phyloP scores from a whole-genome alignment of 2,329 filamentous ascomycete species.

The Clarireedia hainanense region DNA sequence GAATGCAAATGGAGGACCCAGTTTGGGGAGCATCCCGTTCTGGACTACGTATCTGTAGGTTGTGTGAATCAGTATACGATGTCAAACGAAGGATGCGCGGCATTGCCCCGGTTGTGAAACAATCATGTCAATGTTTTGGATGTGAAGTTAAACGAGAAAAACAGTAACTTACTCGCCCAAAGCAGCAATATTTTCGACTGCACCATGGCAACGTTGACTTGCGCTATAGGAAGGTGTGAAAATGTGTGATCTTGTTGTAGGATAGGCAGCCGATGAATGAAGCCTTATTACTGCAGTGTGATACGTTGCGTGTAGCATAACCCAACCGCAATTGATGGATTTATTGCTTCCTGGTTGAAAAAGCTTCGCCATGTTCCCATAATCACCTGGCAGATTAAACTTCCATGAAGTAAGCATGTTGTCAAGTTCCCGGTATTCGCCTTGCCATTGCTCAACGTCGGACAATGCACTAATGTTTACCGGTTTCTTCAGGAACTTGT shows the following conservation, averaged over 20 bases:
- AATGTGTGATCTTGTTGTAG: slow-evolving; percentile 78
- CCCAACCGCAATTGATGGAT: slow-evolving; percentile 71
- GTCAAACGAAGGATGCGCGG: not conserved
- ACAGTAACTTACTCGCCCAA: slow-evolving; percentile 56
- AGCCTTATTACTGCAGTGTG: slow-evolving; percentile 85
- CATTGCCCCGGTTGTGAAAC: not conserved
- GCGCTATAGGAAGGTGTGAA: slow-evolving; percentile 86
- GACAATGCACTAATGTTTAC: slow-evolving; percentile 78
- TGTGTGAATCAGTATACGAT: not conserved
- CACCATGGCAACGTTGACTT: slow-evolving; percentile 71
- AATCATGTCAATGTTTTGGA: not conserved
- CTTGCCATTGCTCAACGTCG: slow-evolving; percentile 86
- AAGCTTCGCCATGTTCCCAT: slow-evolving; percentile 73
- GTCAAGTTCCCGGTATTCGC: slow-evolving; percentile 78
- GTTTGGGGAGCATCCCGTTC: slow-evolving; percentile 66
- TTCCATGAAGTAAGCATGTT: slow-evolving; percentile 76
- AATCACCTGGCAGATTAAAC: slow-evolving; percentile 72
- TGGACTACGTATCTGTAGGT: slow-evolving; percentile 47
- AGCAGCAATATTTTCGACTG: slow-evolving; percentile 74
- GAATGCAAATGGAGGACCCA: slow-evolving; percentile 87
- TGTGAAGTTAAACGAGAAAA: not conserved
- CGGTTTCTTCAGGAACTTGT: slow-evolving; percentile 80
- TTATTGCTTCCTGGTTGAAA: slow-evolving; percentile 64
- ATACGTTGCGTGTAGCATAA: slow-evolving; percentile 70
- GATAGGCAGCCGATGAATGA: slow-evolving; percentile 88